phyloP scores from a whole-genome alignment of 192 early-diverging fungal species.

The Allomyces macrogynus region DNA sequence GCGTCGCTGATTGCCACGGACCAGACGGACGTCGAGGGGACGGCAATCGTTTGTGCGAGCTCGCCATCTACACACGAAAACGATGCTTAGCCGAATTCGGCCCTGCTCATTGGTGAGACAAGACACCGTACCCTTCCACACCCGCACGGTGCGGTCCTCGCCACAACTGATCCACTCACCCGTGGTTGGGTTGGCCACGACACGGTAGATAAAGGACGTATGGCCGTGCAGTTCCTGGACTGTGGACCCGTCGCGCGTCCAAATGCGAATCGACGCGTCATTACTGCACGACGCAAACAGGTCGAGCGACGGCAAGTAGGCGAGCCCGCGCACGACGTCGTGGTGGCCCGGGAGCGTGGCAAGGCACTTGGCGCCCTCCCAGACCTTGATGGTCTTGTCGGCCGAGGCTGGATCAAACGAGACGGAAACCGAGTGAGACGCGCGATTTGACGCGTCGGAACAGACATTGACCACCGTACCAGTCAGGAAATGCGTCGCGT shows the following conservation, averaged over 20 bases:
- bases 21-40: constrained; percentile 88
- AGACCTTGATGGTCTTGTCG: constrained; percentile 73
- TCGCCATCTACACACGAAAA: constrained; percentile 26
- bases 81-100: too few species aligned
- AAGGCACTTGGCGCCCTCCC: constrained; percentile 45
- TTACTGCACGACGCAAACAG: constrained; percentile 70
- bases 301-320: constrained; percentile 29
- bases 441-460: neutral
- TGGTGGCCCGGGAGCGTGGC: constrained; percentile 61
- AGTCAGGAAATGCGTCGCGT: constrained; percentile 50
- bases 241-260: constrained; percentile 50
- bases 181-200: constrained; percentile 32
- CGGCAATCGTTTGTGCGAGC: constrained; percentile 57
- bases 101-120: too few species aligned
- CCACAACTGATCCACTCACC: constrained; percentile 75
- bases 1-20: constrained; percentile 58
- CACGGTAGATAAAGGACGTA: constrained; percentile 78
- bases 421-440: neutral
- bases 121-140: constrained; percentile 50
- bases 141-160: constrained; percentile 73
- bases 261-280: constrained; percentile 71
- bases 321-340: constrained; percentile 70
- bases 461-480: constrained; percentile 18
- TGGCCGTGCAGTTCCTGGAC: constrained; percentile 62
- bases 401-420: constrained; percentile 45